Evolutionary conservation across 2,329 filamentous ascomycete species (phyloP).

Genomic region (Emmonsiellopsis sp.): DNA sequence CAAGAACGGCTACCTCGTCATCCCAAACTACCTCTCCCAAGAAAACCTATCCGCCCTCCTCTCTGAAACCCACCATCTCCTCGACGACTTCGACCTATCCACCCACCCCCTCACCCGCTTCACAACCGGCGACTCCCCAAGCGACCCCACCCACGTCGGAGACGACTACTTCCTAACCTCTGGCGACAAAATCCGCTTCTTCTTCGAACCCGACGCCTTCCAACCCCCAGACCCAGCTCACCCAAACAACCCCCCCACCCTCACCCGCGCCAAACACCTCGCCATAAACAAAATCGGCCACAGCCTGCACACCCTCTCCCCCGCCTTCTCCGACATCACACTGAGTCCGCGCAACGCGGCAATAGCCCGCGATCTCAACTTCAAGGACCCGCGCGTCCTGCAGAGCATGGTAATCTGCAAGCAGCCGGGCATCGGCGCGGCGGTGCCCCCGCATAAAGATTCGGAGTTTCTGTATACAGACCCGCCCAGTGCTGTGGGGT

Average conservation of each 20-base stretch:
- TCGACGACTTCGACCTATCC: constrained; percentile 65
- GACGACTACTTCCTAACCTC: constrained; percentile 89
- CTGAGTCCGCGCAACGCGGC: constrained; percentile 38
- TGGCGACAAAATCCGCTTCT: constrained; percentile 89
- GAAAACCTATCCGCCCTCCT: constrained; percentile 60
- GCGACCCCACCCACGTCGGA: constrained; percentile 62
- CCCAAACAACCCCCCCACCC: constrained; percentile 41
- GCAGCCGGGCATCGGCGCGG: constrained; percentile 88
- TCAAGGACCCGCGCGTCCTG: constrained; percentile 64
- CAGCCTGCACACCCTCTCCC: constrained; percentile 59
- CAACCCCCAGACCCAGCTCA: constrained; percentile 47
- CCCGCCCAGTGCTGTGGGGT: constrained; percentile 81
- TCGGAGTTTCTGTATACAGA: constrained; percentile 86
- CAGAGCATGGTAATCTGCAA: constrained; percentile 99
- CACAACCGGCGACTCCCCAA: constrained; percentile 64
- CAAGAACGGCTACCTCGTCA: constrained; percentile 79
- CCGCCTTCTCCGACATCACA: constrained; percentile 11
- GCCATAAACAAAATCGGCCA: constrained; percentile 90
- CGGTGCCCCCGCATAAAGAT: constrained; percentile 86
- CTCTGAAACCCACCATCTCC: constrained; percentile 62
- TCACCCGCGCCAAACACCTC: constrained; percentile 68
- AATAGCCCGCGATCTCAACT: constrained; percentile 64
- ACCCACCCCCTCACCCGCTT: constrained; percentile 91
- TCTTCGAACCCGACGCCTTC: constrained; percentile 95
- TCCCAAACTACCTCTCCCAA: constrained; percentile 64